phyloP scores from a whole-genome alignment of 768 basidiomycete genomes.

The Brasilioporus rufonigricans region DNA sequence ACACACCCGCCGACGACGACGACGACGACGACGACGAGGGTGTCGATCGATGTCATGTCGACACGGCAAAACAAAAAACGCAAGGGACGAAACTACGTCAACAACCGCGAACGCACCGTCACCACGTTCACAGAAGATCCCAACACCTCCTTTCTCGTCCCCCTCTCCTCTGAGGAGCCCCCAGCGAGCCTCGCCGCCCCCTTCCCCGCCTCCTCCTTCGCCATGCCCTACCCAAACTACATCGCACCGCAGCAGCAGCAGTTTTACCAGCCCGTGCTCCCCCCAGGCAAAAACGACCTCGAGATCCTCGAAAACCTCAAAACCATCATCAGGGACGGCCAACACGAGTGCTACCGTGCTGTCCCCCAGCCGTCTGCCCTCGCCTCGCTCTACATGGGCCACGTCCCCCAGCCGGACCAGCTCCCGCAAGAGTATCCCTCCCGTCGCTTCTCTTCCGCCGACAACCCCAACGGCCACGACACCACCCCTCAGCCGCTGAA shows the following conservation, averaged over 20 bases:
- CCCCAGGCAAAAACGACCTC: conserved; percentile 63
- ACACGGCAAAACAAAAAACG: conserved; percentile 64
- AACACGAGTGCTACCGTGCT: conserved; percentile 70
- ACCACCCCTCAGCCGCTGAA: conserved; percentile 13
- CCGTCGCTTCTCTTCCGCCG: conserved; percentile 9
- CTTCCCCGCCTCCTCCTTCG: conserved; percentile 38
- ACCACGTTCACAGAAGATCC: conserved; percentile 63
- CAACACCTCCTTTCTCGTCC: conserved; percentile 50
- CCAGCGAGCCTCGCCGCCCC: conserved; percentile 38
- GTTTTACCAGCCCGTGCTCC: conserved; percentile 34
- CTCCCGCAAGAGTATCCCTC: conserved; percentile 12
- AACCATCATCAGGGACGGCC: conserved; percentile 63
- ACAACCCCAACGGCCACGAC: conserved; percentile 10
- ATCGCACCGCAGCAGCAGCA: conserved; percentile 27
- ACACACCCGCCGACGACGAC: conserved; percentile 4
- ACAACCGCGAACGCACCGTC: conserved; percentile 64
- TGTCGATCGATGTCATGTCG: conserved; percentile 38
- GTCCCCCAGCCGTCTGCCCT: conserved; percentile 64
- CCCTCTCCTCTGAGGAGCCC: conserved; percentile 51
- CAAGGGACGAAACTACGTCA: conserved; percentile 51
- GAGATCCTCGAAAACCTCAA: conserved; percentile 77
- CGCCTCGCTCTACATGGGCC: conserved; percentile 62
- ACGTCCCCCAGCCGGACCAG: conserved; percentile 25
- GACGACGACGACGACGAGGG: neutral
- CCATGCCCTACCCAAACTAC: conserved; percentile 38